A percentile compares a stretch with the other conserved stretches of the same genome.
Conservation (phyloP, 2,329 filamentous ascomycete species). For the Fusarium nurragi region DNA sequence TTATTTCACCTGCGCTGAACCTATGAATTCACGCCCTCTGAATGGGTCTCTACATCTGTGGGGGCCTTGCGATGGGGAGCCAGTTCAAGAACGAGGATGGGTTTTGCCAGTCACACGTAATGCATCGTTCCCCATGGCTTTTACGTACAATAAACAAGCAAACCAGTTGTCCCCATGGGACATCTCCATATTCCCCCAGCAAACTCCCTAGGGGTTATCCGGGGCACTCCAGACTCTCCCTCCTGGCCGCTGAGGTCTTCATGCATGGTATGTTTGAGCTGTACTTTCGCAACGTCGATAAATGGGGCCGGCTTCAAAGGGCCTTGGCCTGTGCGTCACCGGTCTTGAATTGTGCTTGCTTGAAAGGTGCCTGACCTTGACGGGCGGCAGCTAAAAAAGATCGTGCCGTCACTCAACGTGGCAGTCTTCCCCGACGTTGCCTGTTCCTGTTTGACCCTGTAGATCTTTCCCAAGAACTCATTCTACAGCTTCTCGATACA, state of each 20-base stretch:
- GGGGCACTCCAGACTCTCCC: conserved; percentile 37
- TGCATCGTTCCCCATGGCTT: conserved; percentile 13
- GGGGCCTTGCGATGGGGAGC: conserved; percentile 6
- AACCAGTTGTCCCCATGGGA: conserved; percentile 39
- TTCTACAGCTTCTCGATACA: conserved; percentile 10
- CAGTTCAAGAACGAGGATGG: not conserved
- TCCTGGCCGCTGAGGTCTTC: conserved; percentile 5
- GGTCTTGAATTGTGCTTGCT: conserved; percentile 10
- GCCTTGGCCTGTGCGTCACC: conserved; percentile 18
- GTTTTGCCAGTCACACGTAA: conserved; percentile 1
- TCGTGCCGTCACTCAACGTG: conserved; percentile 4
- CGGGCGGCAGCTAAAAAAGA: not conserved
- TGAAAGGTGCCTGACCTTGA: not conserved
- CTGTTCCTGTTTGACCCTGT: conserved; percentile 13
- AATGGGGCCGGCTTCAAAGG: not conserved
- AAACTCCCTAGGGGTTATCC: conserved; percentile 14
- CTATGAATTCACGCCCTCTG: not conserved
- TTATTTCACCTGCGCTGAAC: not conserved
- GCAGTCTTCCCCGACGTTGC: conserved; percentile 13
- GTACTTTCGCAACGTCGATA: not conserved
- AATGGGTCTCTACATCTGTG: no score
- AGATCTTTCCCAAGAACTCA: conserved; percentile 5
- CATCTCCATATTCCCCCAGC: conserved; percentile 28
- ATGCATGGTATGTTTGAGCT: conserved; percentile 5
- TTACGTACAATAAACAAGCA: conserved; percentile 41